Base-by-base conservation (phyloP, 805 yeast genomes). In the Yarrowia keelungensis region DNA sequence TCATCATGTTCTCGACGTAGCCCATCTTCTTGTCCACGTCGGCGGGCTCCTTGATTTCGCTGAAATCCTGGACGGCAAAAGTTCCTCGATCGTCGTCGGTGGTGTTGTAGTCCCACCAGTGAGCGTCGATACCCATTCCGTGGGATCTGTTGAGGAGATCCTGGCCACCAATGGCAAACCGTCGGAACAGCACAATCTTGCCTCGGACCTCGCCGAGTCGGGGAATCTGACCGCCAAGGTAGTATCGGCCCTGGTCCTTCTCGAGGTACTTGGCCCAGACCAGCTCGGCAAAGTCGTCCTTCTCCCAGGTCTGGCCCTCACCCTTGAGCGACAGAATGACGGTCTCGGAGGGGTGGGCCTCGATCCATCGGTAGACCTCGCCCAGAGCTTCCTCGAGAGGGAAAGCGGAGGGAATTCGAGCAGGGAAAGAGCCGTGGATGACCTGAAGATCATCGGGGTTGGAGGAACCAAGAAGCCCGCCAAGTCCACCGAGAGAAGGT, bases 361-460 rank as follows among this genome's bases (percentile, higher is more conserved):
- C 78, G 70, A 89, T 79, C 73, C 88, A 90, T 14, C 79, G 78
- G 74, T 87, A 89, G 46, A 90, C 82, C 67, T 87, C 90, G 0
- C 83, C 77, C 72, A 90, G 80, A 2, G 82, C 83, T n/a, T 80
- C 81, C 8, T 76, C 74, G 69, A 90, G 81, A 72, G 83, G 82
- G 69, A 82, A 82, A 26, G 89, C 84, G 71, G 86, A 83, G 39
- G 87, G 83, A 51, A 89, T 78, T 67, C 83, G 84, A 50, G 89
- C 90, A 0, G 95, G 93, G 77, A 89, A 89, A 71, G 87, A 87
- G 53, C 92, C 92, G 75, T 89, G 94, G 70, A 87, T 85, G 22
- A 89, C 89, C 72, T 87, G 86, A 70, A 90, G 81, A 70, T 87
- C 86, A 70, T 84, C 83, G 10, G 72, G 58, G 43, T 67, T 56